phyloP scores from a whole-genome alignment of 2,329 filamentous ascomycete species.

The Talaromyces sp. region DNA sequence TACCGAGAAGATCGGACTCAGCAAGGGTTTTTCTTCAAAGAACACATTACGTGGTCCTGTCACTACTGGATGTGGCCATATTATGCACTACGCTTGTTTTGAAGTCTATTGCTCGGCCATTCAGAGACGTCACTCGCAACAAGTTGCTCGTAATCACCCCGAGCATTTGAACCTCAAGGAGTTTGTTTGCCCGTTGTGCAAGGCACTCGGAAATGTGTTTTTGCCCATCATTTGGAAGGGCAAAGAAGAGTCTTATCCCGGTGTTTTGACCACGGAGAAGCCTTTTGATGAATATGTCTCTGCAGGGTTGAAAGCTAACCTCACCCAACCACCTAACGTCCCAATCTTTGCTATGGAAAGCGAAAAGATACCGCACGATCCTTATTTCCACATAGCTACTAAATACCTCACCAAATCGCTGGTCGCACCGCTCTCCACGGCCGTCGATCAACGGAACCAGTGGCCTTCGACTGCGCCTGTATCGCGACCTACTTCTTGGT shows the following conservation, averaged over 20 bases:
- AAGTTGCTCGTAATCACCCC: slow-evolving; percentile 91
- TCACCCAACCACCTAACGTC: slow-evolving; percentile 50
- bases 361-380: slow-evolving; percentile 31
- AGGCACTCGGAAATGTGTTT: slow-evolving; percentile 92
- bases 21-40: slow-evolving; percentile 77
- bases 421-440: slow-evolving; percentile 48
- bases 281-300: slow-evolving; percentile 68
- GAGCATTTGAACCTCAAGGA: slow-evolving; percentile 76
- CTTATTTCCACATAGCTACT: slow-evolving; percentile 49
- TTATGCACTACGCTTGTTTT: slow-evolving; percentile 98
- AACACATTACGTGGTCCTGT: slow-evolving; percentile 71
- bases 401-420: slow-evolving; percentile 52
- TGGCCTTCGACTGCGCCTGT: slow-evolving; percentile 25
- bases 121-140: slow-evolving; percentile 76
- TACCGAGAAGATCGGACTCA: slow-evolving; percentile 75
- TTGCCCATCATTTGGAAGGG: slow-evolving; percentile 93
- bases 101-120: slow-evolving; percentile 86
- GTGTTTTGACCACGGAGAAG: slow-evolving; percentile 59
- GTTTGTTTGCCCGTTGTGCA: slow-evolving; percentile 95
- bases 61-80: slow-evolving; percentile 88
- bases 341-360: slow-evolving; percentile 37
- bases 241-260: slow-evolving; percentile 77
- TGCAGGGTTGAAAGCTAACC: slow-evolving; percentile 50
- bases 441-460: slow-evolving; percentile 29
- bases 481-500: slow-evolving; percentile 28